These are phyloP conservation scores for Clonostachys chloroleuca DNA, from an alignment of 2,329 filamentous ascomycete genomes.

Conservation along the genomic window DNA sequence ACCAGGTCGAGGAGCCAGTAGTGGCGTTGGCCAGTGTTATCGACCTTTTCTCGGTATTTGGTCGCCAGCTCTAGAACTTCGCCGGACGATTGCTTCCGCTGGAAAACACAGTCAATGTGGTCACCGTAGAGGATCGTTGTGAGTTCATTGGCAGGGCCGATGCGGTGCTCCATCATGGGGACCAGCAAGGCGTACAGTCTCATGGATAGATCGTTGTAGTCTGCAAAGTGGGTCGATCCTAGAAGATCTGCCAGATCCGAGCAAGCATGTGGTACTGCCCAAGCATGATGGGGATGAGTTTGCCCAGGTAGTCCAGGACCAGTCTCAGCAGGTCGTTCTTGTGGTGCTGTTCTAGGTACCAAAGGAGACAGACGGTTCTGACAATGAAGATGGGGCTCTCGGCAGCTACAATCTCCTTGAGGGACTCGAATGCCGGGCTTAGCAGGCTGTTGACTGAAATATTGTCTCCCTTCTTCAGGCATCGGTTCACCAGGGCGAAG, in stretches of 20 bases:
- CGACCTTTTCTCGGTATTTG: slow-evolving; percentile 17
- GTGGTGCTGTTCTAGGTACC: slow-evolving; percentile 25
- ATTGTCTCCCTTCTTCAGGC: slow-evolving; percentile 22
- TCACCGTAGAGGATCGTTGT: slow-evolving; percentile 25
- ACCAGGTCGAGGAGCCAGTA: slow-evolving; percentile 22
- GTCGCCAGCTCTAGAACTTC: slow-evolving; percentile 20
- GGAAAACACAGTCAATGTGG: slow-evolving; percentile 23
- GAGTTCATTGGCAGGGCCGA: slow-evolving; percentile 22
- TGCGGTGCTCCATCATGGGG: slow-evolving; percentile 19
- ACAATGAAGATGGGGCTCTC: slow-evolving; percentile 24
- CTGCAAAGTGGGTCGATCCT: slow-evolving; percentile 19
- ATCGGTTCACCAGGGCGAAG: slow-evolving; percentile 23
- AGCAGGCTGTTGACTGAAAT: slow-evolving; percentile 21
- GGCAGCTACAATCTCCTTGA: slow-evolving; percentile 22
- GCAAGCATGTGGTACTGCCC: slow-evolving; percentile 19
- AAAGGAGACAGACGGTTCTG: slow-evolving; percentile 24
- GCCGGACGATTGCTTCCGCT: slow-evolving; percentile 6
- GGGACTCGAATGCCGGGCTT: slow-evolving; percentile 24
- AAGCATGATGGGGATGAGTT: slow-evolving; percentile 19
- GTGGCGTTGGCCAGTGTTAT: slow-evolving; percentile 18
- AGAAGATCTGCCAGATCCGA: slow-evolving; percentile 21
- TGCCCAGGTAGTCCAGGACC: slow-evolving; percentile 21
- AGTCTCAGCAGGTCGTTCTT: slow-evolving; percentile 22
- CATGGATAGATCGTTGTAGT: slow-evolving; percentile 23
- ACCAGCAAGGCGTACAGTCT: slow-evolving; percentile 20